Percentiles rank a stretch among this genome's conserved stretches.
These are phyloP conservation scores for Mycena pura DNA, from an alignment of 768 basidiomycete genomes.

Conservation along the genomic window DNA sequence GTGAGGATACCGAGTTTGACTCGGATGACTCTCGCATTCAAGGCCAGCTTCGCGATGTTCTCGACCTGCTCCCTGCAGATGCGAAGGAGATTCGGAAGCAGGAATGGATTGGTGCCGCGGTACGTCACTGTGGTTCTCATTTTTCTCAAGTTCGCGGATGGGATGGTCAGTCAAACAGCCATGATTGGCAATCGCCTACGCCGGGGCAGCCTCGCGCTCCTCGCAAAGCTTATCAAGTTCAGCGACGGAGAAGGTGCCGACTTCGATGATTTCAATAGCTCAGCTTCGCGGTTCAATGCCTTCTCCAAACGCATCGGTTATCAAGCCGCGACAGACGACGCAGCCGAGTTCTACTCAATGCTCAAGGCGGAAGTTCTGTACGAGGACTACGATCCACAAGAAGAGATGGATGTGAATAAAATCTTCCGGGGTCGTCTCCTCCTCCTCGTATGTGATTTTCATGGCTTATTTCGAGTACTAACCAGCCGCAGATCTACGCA, in stretches of 20 bases:
- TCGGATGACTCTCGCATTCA: constrained; percentile 4
- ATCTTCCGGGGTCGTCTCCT: constrained; percentile 8
- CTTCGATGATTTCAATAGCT: background rate
- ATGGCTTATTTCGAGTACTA: background rate
- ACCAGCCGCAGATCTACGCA: background rate
- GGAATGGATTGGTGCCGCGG: background rate
- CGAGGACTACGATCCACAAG: constrained; percentile 12
- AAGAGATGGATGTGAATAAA: background rate
- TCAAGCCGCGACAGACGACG: background rate
- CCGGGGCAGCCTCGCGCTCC: constrained; percentile 2
- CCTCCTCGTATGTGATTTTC: constrained; percentile 2
- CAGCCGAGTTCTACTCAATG: constrained; percentile 9
- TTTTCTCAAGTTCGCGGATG: constrained; percentile 9
- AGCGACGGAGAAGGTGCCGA: background rate
- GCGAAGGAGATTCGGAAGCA: constrained; percentile 1
- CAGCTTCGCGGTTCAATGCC: constrained; percentile 11
- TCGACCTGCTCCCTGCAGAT: constrained; percentile 1
- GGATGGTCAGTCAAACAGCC: background rate
- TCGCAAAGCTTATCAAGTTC: background rate
- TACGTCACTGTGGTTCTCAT: background rate
- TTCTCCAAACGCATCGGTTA: constrained; percentile 15
- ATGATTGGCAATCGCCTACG: constrained; percentile 7
- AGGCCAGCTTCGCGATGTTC: constrained; percentile 12
- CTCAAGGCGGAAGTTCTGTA: constrained; percentile 23
- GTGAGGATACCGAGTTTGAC: constrained; percentile 5